Conservation (phyloP, 495 filamentous ascomycete species). For the Penicillium canariense region DNA sequence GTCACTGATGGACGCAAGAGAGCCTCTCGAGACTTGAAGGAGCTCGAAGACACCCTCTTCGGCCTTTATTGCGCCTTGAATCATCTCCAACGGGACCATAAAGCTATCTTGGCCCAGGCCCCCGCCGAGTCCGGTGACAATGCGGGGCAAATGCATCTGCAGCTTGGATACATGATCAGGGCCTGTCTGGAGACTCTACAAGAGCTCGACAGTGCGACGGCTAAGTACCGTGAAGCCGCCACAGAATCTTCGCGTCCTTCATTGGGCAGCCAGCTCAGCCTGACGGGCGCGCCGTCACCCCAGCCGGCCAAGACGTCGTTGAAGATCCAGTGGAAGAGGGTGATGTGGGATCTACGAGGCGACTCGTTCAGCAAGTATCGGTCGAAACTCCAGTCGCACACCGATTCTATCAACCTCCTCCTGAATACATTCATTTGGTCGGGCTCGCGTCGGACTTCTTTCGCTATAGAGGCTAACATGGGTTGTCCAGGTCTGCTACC, state of each 20-base stretch:
- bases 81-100: background rate
- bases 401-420: background rate
- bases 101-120: background rate
- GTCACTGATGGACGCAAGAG: background rate
- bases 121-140: background rate
- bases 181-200: background rate
- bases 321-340: slow-evolving; percentile 1
- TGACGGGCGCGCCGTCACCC: background rate
- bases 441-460: background rate
- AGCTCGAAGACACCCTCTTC: background rate
- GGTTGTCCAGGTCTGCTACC: background rate
- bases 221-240: background rate
- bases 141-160: background rate
- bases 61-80: slow-evolving; percentile 1
- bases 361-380: slow-evolving; percentile 8
- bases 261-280: background rate
- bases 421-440: background rate
- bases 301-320: background rate
- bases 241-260: background rate
- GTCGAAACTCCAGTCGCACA: slow-evolving; percentile 7
- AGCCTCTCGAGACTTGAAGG: background rate
- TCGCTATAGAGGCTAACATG: background rate
- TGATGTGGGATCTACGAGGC: slow-evolving; percentile 6
- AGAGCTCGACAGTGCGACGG: slow-evolving; percentile 7
- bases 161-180: background rate